Percentiles rank a stretch among this genome's conserved stretches.
These are phyloP conservation scores for Picea glauca DNA, from an alignment of 75 land plant species.

Conservation along the genomic window DNA sequence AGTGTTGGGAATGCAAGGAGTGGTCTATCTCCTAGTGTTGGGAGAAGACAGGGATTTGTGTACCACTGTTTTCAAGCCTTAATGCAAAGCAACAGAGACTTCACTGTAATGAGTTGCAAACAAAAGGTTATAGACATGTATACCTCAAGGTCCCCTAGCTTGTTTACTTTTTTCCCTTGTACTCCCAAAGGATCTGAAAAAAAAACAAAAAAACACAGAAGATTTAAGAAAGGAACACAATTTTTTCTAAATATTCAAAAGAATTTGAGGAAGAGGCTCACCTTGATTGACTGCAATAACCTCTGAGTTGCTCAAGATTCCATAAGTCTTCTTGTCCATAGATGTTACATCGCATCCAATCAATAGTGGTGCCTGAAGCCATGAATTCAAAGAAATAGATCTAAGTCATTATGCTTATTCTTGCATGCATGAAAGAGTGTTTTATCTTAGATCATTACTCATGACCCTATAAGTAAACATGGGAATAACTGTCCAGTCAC, in stretches of 20 bases:
- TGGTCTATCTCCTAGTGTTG: too few relatives aligned
- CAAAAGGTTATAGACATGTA: not conserved
- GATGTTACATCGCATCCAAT: conserved; percentile 84
- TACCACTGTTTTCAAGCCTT: too few relatives aligned
- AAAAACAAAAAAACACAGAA: not conserved
- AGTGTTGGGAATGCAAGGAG: too few relatives aligned
- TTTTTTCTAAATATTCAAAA: not conserved
- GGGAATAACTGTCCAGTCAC: conserved; percentile 12
- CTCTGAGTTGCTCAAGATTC: conserved; percentile 63
- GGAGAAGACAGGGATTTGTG: too few relatives aligned
- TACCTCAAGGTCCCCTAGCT: conserved; percentile 43
- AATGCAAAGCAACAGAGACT: too few relatives aligned
- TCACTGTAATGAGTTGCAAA: not conserved
- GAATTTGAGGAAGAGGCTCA: conserved; percentile 7
- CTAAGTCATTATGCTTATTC: too few relatives aligned
- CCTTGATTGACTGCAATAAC: conserved; percentile 93
- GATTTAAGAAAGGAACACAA: not conserved
- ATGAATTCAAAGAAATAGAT: not conserved
- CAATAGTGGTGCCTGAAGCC: conserved; percentile 80
- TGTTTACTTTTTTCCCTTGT: conserved; percentile 71
- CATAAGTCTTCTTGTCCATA: conserved; percentile 44
- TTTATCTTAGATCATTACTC: too few relatives aligned
- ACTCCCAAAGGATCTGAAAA: conserved; percentile 56
- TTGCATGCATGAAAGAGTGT: not conserved
- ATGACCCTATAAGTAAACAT: not conserved